Evolutionary conservation across 805 yeast species (phyloP).

Genomic region (Metschnikowia orientalis): DNA sequence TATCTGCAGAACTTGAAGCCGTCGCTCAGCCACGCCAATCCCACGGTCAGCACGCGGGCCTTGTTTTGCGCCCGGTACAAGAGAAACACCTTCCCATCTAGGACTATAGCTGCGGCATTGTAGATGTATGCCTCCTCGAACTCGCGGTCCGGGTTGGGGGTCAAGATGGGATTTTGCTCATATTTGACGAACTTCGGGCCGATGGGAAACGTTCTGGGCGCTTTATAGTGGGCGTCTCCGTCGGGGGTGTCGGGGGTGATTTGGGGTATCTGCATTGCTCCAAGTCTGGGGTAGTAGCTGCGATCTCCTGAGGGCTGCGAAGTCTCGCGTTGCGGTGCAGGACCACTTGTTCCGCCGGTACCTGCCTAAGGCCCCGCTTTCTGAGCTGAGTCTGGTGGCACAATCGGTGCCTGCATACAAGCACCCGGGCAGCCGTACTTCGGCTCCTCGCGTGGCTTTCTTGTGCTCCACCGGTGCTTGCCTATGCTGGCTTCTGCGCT

Average conservation of each 20-base stretch:
- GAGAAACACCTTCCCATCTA: conserved; percentile 33
- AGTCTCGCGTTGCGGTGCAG: too few species aligned
- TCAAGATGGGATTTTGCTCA: conserved; percentile 34
- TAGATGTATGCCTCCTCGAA: conserved; percentile 38
- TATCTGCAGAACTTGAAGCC: conserved; percentile 32
- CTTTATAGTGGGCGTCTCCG: conserved; percentile 29
- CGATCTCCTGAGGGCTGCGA: too few species aligned
- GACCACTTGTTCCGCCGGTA: too few species aligned
- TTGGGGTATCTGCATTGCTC: conserved; percentile 23
- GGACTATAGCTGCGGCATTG: conserved; percentile 41
- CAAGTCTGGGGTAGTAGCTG: too few species aligned
- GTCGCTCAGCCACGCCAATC: conserved; percentile 40
- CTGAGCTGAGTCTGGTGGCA: too few species aligned
- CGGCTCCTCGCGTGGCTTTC: too few species aligned
- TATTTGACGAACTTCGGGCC: conserved; percentile 36
- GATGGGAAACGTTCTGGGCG: conserved; percentile 37
- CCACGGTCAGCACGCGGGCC: conserved; percentile 31
- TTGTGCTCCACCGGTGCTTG: too few species aligned
- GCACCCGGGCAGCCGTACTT: too few species aligned
- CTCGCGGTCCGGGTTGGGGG: conserved; percentile 34
- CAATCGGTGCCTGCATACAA: too few species aligned
- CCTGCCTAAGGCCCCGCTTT: too few species aligned
- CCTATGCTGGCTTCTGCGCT: too few species aligned
- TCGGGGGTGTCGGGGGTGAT: conserved; percentile 24
- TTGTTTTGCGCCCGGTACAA: conserved; percentile 38